Percentiles rank a stretch among this genome's conserved stretches.
These are phyloP conservation scores for Tuber microsphaerosporum DNA, from an alignment of 495 filamentous ascomycete genomes.

Conservation along the genomic window DNA sequence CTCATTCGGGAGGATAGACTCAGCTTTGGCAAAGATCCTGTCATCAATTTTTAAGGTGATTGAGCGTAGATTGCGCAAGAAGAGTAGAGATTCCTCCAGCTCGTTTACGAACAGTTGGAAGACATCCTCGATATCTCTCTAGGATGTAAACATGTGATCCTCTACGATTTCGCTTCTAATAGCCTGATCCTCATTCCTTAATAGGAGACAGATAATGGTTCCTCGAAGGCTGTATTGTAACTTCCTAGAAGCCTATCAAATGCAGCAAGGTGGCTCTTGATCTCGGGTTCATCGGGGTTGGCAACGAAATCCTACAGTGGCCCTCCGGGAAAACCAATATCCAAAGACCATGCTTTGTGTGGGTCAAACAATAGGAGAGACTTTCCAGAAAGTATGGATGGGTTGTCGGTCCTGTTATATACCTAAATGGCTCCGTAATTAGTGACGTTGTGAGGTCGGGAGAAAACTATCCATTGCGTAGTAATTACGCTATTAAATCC, in stretches of 20 bases:
- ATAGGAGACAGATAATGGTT: slow-evolving; percentile 47
- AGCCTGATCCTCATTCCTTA: slow-evolving; percentile 42
- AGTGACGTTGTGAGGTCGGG: neutral
- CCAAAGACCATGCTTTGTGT: slow-evolving; percentile 44
- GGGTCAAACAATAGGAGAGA: slow-evolving; percentile 46
- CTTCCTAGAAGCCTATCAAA: slow-evolving; percentile 38
- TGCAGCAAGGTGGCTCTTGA: slow-evolving; percentile 43
- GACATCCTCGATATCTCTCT: slow-evolving; percentile 40
- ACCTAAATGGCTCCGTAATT: slow-evolving; percentile 33
- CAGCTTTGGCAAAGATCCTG: slow-evolving; percentile 34
- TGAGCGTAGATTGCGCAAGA: slow-evolving; percentile 43
- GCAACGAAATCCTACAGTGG: slow-evolving; percentile 44
- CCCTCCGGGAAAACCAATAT: slow-evolving; percentile 39
- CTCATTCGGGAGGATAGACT: slow-evolving; percentile 22
- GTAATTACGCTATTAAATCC: slow-evolving; percentile 43
- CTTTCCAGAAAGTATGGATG: slow-evolving; percentile 43
- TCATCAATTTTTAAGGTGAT: slow-evolving; percentile 37
- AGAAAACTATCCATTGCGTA: neutral
- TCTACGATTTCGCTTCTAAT: slow-evolving; percentile 40
- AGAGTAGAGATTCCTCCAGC: slow-evolving; percentile 43
- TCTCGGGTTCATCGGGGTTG: slow-evolving; percentile 32
- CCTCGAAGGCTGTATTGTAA: slow-evolving; percentile 25
- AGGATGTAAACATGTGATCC: slow-evolving; percentile 29
- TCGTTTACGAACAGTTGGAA: slow-evolving; percentile 42
- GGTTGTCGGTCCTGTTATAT: slow-evolving; percentile 48